Evolutionary conservation across 2,329 filamentous ascomycete species (phyloP).

Genomic region (Hymenoscyphus occultus): DNA sequence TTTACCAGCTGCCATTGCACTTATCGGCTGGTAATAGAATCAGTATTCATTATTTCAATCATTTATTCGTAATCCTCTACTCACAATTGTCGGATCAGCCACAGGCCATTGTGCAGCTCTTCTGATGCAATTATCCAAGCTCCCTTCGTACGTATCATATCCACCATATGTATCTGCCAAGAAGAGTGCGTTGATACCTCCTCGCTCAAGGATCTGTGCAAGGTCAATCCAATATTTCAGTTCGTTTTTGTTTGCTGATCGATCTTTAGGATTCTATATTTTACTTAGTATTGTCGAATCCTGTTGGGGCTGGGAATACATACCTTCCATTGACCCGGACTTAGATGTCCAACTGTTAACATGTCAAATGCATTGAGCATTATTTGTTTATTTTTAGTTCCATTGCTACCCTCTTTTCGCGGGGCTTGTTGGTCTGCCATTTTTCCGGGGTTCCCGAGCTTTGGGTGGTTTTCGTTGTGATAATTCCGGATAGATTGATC

Average conservation of each 20-base stretch:
- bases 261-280: slow-evolving; percentile 55
- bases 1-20: slow-evolving; percentile 59
- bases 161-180: slow-evolving; percentile 58
- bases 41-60: background rate
- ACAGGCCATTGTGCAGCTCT: slow-evolving; percentile 69
- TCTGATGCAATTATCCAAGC: slow-evolving; percentile 54
- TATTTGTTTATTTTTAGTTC: slow-evolving; percentile 48
- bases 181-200: slow-evolving; percentile 62
- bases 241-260: slow-evolving; percentile 57
- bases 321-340: slow-evolving; percentile 66
- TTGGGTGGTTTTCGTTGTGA: background rate
- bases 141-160: slow-evolving; percentile 63
- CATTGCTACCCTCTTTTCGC: background rate
- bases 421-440: background rate
- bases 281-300: background rate
- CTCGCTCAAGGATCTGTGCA: slow-evolving; percentile 58
- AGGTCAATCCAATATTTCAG: slow-evolving; percentile 63
- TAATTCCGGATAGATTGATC: background rate
- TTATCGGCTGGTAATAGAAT: slow-evolving; percentile 46
- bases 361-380: slow-evolving; percentile 65
- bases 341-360: slow-evolving; percentile 62
- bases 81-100: slow-evolving; percentile 60
- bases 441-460: background rate
- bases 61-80: slow-evolving; percentile 34
- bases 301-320: slow-evolving; percentile 13